Conservation (phyloP, 176 grass and related monocot genomes). For the Zoysia pacifica region DNA sequence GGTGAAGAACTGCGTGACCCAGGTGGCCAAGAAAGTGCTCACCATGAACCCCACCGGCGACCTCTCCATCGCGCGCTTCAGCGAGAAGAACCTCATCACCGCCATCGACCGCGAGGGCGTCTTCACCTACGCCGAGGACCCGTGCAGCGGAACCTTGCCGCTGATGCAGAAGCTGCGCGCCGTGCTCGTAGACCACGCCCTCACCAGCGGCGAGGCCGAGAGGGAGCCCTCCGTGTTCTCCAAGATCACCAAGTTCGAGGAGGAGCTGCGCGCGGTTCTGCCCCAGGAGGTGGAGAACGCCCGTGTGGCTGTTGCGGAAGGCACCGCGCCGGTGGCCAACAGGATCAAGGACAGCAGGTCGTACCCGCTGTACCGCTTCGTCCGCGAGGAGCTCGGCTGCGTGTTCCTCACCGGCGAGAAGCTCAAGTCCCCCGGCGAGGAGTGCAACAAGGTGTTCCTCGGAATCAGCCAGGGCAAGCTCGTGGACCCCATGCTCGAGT, state of each 20-base stretch:
- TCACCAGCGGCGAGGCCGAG: conserved; percentile 51
- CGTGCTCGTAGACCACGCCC: conserved; percentile 62
- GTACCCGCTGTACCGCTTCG: conserved; percentile 61
- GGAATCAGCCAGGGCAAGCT: conserved; percentile 60
- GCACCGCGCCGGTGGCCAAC: conserved; percentile 41
- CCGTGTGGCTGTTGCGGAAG: conserved; percentile 48
- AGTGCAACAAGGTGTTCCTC: conserved; percentile 74
- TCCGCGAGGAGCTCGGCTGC: conserved; percentile 50
- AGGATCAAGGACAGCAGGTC: conserved; percentile 23
- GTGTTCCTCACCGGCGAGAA: conserved; percentile 69
- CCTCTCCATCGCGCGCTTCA: conserved; percentile 52
- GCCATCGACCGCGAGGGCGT: conserved; percentile 59
- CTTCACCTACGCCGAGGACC: conserved; percentile 59
- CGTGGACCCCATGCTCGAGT: conserved; percentile 63
- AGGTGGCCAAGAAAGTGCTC: conserved; percentile 49
- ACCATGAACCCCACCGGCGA: conserved; percentile 31
- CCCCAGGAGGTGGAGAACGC: conserved; percentile 59
- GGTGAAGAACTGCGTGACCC: conserved; percentile 44
- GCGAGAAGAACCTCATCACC: conserved; percentile 55
- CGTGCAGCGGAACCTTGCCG: conserved; percentile 45
- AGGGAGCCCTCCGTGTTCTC: conserved; percentile 54
- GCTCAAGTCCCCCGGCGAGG: conserved; percentile 65
- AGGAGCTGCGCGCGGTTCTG: conserved; percentile 10
- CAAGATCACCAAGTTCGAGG: background rate
- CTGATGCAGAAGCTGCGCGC: conserved; percentile 66